These are phyloP conservation scores for Penicillium sp. DNA, from an alignment of 2,329 filamentous ascomycete species.

Conservation along the genomic window DNA sequence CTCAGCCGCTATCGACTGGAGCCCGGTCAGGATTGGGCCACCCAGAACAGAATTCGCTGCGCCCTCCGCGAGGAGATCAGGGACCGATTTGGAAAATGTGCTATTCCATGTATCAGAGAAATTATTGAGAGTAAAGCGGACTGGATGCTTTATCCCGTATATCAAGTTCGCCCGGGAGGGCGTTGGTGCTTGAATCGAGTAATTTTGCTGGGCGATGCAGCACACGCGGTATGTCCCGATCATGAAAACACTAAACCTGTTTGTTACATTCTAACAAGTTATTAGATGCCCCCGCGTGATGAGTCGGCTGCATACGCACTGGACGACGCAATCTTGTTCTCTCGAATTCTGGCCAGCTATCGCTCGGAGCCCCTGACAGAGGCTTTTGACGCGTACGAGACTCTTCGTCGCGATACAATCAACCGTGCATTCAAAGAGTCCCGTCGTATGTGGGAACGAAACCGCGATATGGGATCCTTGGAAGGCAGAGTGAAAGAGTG, in stretches of 20 bases:
- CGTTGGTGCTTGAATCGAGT: constrained; percentile 42
- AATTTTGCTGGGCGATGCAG: constrained; percentile 47
- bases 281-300: constrained; percentile 48
- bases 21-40: constrained; percentile 34
- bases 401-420: constrained; percentile 37
- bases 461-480: constrained; percentile 39
- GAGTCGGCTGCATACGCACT: constrained; percentile 47
- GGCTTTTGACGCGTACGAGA: constrained; percentile 40
- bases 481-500: constrained; percentile 39
- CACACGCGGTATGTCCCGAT: constrained; percentile 42
- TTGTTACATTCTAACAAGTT: constrained; percentile 4
- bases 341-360: constrained; percentile 38
- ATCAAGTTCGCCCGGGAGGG: constrained; percentile 38
- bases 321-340: constrained; percentile 46
- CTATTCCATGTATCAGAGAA: constrained; percentile 38
- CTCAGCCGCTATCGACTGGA: constrained; percentile 25
- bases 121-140: constrained; percentile 35
- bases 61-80: constrained; percentile 37
- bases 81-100: constrained; percentile 35
- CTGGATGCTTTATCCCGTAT: constrained; percentile 48
- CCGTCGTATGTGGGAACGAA: constrained; percentile 39
- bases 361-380: constrained; percentile 31
- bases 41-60: constrained; percentile 33
- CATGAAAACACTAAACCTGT: background rate
- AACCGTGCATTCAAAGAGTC: constrained; percentile 41